These are phyloP conservation scores for Kondoa subrosea DNA, from an alignment of 768 basidiomycete species.

Conservation along the genomic window DNA sequence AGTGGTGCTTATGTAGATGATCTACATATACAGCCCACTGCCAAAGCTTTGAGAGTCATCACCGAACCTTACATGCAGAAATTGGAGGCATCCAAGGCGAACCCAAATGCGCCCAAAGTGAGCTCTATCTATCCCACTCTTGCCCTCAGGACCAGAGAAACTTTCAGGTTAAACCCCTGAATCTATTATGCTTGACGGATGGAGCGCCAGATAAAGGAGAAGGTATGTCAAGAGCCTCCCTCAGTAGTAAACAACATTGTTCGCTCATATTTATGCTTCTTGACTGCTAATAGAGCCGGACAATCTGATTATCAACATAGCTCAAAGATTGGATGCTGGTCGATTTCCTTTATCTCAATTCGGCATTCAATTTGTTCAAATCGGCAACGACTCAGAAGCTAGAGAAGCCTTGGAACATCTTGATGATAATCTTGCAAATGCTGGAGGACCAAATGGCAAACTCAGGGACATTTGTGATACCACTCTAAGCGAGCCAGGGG, in stretches of 20 bases:
- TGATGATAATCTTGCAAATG: slow-evolving; percentile 5
- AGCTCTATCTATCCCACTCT: background rate
- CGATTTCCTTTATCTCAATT: slow-evolving; percentile 34
- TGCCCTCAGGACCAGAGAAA: too few relatives aligned
- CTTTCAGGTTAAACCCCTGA: too few relatives aligned
- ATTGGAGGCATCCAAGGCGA: background rate
- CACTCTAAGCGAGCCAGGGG: slow-evolving; percentile 6
- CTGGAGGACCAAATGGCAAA: background rate
- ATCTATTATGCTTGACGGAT: too few relatives aligned
- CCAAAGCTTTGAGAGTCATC: background rate
- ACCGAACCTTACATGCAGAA: background rate
- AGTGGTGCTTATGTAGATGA: too few relatives aligned
- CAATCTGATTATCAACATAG: slow-evolving; percentile 7
- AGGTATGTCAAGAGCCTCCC: too few relatives aligned
- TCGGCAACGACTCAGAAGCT: slow-evolving; percentile 8
- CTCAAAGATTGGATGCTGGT: slow-evolving; percentile 24
- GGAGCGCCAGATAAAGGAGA: too few relatives aligned
- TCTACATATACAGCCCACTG: too few relatives aligned
- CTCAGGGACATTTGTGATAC: slow-evolving; percentile 25
- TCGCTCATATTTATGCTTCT: too few relatives aligned
- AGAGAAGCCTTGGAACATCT: slow-evolving; percentile 17
- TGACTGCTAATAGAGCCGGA: too few relatives aligned
- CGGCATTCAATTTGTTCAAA: slow-evolving; percentile 49
- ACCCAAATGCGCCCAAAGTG: background rate
- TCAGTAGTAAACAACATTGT: too few relatives aligned